Evolutionary conservation across 2,329 filamentous ascomycete species (phyloP).

Genomic region (Penicillium sp.): DNA sequence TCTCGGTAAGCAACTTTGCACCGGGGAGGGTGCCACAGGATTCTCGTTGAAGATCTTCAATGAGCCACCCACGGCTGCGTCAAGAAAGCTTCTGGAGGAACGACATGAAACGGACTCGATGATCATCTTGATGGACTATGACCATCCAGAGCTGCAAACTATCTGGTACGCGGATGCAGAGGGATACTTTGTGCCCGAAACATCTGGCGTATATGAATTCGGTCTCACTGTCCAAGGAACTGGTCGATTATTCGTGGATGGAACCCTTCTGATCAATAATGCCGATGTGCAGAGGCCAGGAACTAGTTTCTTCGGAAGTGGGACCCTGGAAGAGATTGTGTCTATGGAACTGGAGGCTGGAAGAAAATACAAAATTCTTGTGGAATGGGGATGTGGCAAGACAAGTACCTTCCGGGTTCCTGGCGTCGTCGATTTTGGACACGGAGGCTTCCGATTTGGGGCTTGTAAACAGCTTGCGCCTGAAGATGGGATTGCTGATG

Average conservation of each 20-base stretch:
- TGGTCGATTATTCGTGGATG: conserved; percentile 65
- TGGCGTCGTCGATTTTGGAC: conserved; percentile 53
- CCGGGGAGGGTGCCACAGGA: conserved; percentile 55
- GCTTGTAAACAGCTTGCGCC: conserved; percentile 49
- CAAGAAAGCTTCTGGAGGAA: conserved; percentile 55
- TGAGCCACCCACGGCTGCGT: conserved; percentile 54
- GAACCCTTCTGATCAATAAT: conserved; percentile 66
- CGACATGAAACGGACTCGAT: conserved; percentile 45
- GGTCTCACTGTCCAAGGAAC: conserved; percentile 65
- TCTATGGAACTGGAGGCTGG: conserved; percentile 60
- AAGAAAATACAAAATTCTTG: conserved; percentile 58
- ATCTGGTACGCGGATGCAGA: conserved; percentile 10
- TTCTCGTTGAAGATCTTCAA: conserved; percentile 65
- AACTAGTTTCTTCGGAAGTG: conserved; percentile 65
- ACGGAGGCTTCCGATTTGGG: conserved; percentile 64
- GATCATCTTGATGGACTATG: conserved; percentile 56
- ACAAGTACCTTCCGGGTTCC: conserved; percentile 57
- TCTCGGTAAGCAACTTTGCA: conserved; percentile 55
- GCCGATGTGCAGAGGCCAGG: conserved; percentile 63
- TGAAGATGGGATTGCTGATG: background rate
- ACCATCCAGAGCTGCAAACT: conserved; percentile 57
- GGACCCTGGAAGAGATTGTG: conserved; percentile 65
- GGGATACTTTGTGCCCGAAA: conserved; percentile 61
- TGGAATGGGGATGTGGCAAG: conserved; percentile 62
- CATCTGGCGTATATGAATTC: conserved; percentile 64